Conservation (phyloP, 768 basidiomycete species). For the Lactifluus rugatus region DNA sequence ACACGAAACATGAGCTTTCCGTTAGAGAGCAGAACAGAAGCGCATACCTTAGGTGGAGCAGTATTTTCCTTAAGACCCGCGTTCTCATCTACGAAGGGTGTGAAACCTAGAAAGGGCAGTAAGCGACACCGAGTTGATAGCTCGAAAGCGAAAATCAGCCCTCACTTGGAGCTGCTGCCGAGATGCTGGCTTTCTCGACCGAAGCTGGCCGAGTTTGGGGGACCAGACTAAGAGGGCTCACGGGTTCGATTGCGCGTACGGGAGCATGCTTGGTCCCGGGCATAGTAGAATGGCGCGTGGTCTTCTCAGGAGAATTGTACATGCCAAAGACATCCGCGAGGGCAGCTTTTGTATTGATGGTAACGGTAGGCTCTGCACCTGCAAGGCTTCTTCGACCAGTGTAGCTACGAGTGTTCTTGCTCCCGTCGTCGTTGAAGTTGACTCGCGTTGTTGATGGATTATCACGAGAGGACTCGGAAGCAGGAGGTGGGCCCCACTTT, state of each 20-base stretch:
- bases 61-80: constrained; percentile 34
- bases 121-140: not conserved
- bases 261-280: constrained; percentile 65
- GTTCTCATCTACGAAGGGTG: constrained; percentile 63
- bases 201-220: constrained; percentile 15
- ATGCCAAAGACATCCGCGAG: constrained; percentile 90
- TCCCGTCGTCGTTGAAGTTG: constrained; percentile 53
- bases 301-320: constrained; percentile 88
- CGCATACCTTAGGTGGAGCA: constrained; percentile 21
- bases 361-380: constrained; percentile 72
- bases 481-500: constrained; percentile 67
- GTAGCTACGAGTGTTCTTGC: constrained; percentile 31
- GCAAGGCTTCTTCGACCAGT: constrained; percentile 37
- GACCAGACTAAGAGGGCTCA: constrained; percentile 28
- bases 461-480: constrained; percentile 24
- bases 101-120: constrained; percentile 37
- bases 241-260: constrained; percentile 54
- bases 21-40: not conserved
- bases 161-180: constrained; percentile 32
- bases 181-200: constrained; percentile 24
- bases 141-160: not conserved
- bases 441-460: constrained; percentile 26
- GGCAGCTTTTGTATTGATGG: constrained; percentile 95
- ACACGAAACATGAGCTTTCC: not conserved
- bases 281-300: constrained; percentile 39